Evolutionary conservation across 2,329 filamentous ascomycete species (phyloP).

Genomic region (Colletotrichum sublineola): DNA sequence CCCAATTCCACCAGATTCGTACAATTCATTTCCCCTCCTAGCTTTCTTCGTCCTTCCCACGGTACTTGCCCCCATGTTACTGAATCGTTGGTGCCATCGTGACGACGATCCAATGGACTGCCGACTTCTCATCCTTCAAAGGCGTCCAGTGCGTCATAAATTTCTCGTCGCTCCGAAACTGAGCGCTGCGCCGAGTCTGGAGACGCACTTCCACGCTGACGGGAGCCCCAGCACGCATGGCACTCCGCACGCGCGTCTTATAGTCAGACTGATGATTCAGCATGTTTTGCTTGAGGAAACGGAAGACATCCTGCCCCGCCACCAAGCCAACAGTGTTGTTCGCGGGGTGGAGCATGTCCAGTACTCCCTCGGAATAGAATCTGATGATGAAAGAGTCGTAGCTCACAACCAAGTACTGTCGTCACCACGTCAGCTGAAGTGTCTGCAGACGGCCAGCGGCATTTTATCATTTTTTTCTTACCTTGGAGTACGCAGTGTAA

Average conservation of each 20-base stretch:
- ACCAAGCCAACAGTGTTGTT: slow-evolving; percentile 44
- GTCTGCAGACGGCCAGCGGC: too few species aligned
- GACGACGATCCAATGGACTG: slow-evolving; percentile 37
- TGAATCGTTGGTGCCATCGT: slow-evolving; percentile 37
- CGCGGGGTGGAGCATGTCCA: slow-evolving; percentile 45
- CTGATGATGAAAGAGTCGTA: slow-evolving; percentile 45
- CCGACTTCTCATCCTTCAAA: slow-evolving; percentile 40
- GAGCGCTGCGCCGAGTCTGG: slow-evolving; percentile 46
- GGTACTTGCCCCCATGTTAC: background rate
- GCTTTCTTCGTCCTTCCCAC: too few species aligned
- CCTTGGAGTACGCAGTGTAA: slow-evolving; percentile 48
- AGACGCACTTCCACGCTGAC: slow-evolving; percentile 47
- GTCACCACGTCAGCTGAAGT: background rate
- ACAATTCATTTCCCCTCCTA: too few species aligned
- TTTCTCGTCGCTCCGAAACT: slow-evolving; percentile 45
- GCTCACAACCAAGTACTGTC: slow-evolving; percentile 45
- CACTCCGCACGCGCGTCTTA: slow-evolving; percentile 44
- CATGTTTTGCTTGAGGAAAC: slow-evolving; percentile 47
- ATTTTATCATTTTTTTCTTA: background rate
- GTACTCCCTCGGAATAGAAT: slow-evolving; percentile 47
- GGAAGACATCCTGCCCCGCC: slow-evolving; percentile 46
- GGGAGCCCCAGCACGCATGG: slow-evolving; percentile 48
- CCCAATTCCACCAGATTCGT: background rate
- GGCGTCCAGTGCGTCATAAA: slow-evolving; percentile 44
- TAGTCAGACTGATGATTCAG: slow-evolving; percentile 45